These are phyloP conservation scores for Acanthamoeba royreba DNA, from an alignment of 208 protist species.

Conservation along the genomic window DNA sequence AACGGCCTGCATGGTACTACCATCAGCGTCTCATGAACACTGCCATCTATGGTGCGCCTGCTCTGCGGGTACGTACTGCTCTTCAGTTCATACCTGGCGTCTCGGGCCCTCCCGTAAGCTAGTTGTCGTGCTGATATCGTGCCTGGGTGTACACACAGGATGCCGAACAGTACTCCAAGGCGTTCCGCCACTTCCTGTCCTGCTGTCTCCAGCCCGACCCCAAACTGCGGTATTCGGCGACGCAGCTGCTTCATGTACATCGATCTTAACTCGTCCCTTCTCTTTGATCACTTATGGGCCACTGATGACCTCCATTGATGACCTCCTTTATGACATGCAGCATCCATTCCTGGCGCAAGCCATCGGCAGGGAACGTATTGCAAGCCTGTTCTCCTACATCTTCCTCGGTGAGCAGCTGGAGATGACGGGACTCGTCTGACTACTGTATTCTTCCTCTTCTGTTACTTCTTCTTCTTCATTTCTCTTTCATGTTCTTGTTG, in stretches of 20 bases:
- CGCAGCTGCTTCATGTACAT: neutral
- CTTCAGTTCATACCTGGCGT: too few species aligned
- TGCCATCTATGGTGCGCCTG: neutral
- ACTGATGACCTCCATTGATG: neutral
- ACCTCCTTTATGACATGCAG: neutral
- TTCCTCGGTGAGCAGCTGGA: neutral
- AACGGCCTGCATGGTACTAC: too few species aligned
- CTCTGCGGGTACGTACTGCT: neutral
- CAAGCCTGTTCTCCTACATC: neutral
- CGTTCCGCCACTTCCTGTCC: neutral
- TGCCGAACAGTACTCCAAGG: neutral
- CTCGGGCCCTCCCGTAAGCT: neutral
- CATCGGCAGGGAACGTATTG: neutral
- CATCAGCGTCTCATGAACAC: neutral
- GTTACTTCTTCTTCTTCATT: too few species aligned
- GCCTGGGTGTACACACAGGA: neutral
- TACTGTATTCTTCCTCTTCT: too few species aligned
- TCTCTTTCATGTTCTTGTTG: too few species aligned
- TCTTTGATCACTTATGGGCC: too few species aligned
- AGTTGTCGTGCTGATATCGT: neutral
- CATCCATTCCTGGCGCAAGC: neutral
- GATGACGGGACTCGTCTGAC: neutral
- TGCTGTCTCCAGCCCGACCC: constrained; percentile 13
- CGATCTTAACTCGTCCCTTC: neutral
- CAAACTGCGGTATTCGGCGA: neutral